These are phyloP conservation scores for Globisporangium abappressorium DNA, from an alignment of 352 stramenopile genomes.

Conservation along the genomic window DNA sequence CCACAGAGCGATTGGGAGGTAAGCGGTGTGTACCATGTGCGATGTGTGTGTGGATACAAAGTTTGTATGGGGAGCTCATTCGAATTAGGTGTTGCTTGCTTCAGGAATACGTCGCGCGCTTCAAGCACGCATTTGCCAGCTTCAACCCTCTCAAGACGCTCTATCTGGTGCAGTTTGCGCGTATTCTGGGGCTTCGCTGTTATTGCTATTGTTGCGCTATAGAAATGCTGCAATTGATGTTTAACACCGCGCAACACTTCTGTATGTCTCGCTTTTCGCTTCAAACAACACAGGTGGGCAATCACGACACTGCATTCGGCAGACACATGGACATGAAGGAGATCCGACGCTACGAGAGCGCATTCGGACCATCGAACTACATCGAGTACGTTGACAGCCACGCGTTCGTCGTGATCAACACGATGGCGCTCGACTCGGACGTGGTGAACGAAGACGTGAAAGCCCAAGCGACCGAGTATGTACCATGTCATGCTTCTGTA, in stretches of 20 bases:
- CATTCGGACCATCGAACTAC: slow-evolving; percentile 59
- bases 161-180: slow-evolving; percentile 35
- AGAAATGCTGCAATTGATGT: background rate
- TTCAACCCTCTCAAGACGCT: slow-evolving; percentile 44
- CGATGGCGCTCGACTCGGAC: slow-evolving; percentile 74
- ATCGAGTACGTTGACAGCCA: slow-evolving; percentile 46
- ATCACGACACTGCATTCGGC: slow-evolving; percentile 77
- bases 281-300: slow-evolving; percentile 41
- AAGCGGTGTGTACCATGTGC: background rate
- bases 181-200: background rate
- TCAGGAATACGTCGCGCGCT: slow-evolving; percentile 51
- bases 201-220: background rate
- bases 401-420: slow-evolving; percentile 67
- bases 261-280: background rate
- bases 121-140: slow-evolving; percentile 39
- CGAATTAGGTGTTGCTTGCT: background rate
- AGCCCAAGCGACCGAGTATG: slow-evolving; percentile 48
- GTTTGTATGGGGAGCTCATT: background rate
- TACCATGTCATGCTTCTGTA: background rate
- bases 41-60: background rate
- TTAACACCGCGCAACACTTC: background rate
- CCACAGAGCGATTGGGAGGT: slow-evolving; percentile 49
- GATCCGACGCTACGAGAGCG: slow-evolving; percentile 50
- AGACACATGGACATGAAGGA: slow-evolving; percentile 35
- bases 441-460: slow-evolving; percentile 43